phyloP scores from a whole-genome alignment of 352 stramenopile species.

The Halophytophthora polymorphica region DNA sequence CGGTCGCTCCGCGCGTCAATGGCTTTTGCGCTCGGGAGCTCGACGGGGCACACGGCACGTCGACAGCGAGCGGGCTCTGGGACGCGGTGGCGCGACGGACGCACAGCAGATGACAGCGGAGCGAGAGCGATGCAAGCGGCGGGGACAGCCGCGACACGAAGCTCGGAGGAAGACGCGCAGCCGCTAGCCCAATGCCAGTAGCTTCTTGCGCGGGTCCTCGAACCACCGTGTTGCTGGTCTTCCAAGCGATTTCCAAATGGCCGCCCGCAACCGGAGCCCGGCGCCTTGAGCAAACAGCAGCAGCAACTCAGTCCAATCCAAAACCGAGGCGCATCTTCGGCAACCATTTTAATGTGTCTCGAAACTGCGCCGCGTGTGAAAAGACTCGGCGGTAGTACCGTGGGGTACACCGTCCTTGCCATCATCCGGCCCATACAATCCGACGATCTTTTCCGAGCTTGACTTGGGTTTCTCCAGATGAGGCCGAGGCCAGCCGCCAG shows the following conservation, averaged over 20 bases:
- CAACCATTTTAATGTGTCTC: constrained; percentile 6
- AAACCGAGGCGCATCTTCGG: not conserved
- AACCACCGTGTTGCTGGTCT: constrained; percentile 12
- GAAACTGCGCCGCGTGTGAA: constrained; percentile 1
- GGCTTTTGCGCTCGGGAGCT: not conserved
- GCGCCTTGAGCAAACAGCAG: no score
- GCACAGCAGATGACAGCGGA: not conserved
- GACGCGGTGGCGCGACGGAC: not conserved
- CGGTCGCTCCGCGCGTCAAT: constrained; percentile 1
- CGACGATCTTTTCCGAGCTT: constrained; percentile 8
- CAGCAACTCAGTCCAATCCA: no score
- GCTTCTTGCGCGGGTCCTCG: constrained; percentile 11
- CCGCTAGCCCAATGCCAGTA: constrained; percentile 31
- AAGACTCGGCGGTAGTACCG: constrained; percentile 3
- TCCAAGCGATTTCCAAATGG: constrained; percentile 40
- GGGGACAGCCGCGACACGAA: constrained; percentile 2
- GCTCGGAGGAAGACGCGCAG: constrained; percentile 15
- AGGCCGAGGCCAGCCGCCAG: not conserved
- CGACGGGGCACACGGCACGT: constrained; percentile 11
- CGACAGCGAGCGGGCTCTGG: not conserved
- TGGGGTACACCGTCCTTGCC: not conserved
- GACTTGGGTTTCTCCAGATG: not conserved
- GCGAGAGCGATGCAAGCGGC: constrained; percentile 12
- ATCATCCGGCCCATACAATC: not conserved
- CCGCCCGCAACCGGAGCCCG: not conserved